Evolutionary conservation across 352 stramenopile genomes (phyloP), one percentile per base, ranked within the genome.

Genomic region (Phytopythium sindhum): DNA sequence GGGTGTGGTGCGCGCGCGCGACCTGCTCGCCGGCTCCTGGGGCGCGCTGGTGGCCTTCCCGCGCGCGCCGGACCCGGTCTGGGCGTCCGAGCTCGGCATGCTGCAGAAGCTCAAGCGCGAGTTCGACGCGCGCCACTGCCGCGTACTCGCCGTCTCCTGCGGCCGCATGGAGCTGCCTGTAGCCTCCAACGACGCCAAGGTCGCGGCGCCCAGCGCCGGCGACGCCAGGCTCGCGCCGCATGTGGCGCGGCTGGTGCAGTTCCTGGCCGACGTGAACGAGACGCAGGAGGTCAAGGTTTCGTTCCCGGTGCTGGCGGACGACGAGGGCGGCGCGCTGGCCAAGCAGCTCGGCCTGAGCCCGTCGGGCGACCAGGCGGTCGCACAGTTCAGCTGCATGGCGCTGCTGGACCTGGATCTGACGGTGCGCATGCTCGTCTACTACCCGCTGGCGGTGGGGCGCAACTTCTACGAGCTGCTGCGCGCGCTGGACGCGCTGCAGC

Each of bases 401-500:
- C 59, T 93, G 31, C 47, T 92, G n/a, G 84, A 93, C 64, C 74
- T 92, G 14, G 82, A 93, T 65, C 73, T 91, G 65, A 90, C 76
- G 0, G 81, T 93, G 48, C 72, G 74, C 0, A 78, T 90, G 62
- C 56, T 90, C 4, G 73, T 69, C 11, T 86, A 92, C 55, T 91
- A 90, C 55, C 83, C 87, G 2, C 73, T 86, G 57, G 65, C 67
- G 31, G 80, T 93, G 35, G 84, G 86, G 14, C 83, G 85, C 61
- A 95, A 95, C 55, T 74, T 92, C 33, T 95, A 95, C 66, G 86
- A 95, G 57, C 72, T 92, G 64, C 66, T 95, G 21, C 81, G 84
- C 10, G 67, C 76, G 23, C 57, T 93, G 41, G 84, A 95, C 57
- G 84, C 84, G 15, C 70, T 91, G 26, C 82, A 95, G 62, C 74